A percentile compares a stretch with the other conserved stretches of the same genome.
Evolutionary conservation across 345 rosid genomes (phyloP).

Genomic region (Gossypium stocksii): DNA sequence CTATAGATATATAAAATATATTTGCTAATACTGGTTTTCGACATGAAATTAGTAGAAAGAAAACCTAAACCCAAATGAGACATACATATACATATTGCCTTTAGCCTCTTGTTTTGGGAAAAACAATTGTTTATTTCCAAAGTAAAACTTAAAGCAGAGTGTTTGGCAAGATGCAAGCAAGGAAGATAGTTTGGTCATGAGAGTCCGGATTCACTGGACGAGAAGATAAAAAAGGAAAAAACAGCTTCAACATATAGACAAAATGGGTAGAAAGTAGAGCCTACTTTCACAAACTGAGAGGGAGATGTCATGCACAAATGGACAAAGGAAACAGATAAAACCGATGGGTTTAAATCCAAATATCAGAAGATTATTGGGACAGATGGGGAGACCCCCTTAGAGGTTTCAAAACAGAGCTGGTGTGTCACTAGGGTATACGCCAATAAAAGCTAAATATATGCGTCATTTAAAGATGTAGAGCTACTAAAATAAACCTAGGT

Average conservation of each 20-base stretch:
- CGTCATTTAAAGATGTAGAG: slow-evolving; percentile 16
- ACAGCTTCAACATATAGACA: slow-evolving; percentile 13
- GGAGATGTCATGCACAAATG: slow-evolving; percentile 34
- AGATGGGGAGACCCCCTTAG: too few species aligned
- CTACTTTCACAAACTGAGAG: slow-evolving; percentile 23
- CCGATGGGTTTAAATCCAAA: not conserved
- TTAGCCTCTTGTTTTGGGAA: not conserved
- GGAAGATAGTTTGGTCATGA: slow-evolving; percentile 16
- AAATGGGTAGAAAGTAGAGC: slow-evolving; percentile 23
- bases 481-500: not conserved
- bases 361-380: not conserved
- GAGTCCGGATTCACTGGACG: slow-evolving; percentile 31
- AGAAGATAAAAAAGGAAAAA: slow-evolving; percentile 18
- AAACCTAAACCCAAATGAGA: not conserved
- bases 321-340: slow-evolving; percentile 29
- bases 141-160: not conserved
- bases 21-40: not conserved
- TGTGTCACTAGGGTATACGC: not conserved
- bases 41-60: not conserved
- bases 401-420: too few species aligned
- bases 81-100: too few species aligned
- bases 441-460: slow-evolving; percentile 4
- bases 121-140: not conserved
- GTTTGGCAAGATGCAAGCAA: not conserved
- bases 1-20: not conserved